Evolutionary conservation across 352 stramenopile genomes (phyloP), one percentile per base, ranked within the genome.

Genomic region (Phytopythium montanum): DNA sequence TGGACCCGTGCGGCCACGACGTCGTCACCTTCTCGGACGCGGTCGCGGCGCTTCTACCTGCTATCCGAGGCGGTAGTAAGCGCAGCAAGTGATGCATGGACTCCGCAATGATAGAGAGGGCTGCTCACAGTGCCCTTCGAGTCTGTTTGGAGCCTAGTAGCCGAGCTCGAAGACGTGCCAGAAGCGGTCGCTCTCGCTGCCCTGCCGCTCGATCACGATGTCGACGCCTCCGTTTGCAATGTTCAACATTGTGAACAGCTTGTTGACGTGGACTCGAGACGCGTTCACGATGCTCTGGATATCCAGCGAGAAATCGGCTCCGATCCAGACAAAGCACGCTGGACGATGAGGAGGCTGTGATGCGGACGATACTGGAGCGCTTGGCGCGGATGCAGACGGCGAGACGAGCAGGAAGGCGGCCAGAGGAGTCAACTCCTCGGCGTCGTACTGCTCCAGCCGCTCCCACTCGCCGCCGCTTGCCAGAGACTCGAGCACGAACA

Each of bases 21-120:
- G 68, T 80, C n/a, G 66, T 94, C 50, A 94, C 80, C 5, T 95
- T 92, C 61, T 89, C 78, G 7, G 81, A 93, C 48, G 68, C 73
- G 49, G 73, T 62, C 36, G 73, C 62, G 42, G 68, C 61, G 16
- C 64, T 81, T 34, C 54, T 81, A 57, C 59, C 50, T 5, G 70
- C 76, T 29, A 77, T 81, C 19, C 70, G 73, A 2, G 51, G 60
- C 12, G 31, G 13, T 29, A 53, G n/a, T 19, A 60, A 52, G 39
- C 38, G 29, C 3, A 25, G 39, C 36, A 51, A 38, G 33, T 31
- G 39, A 21, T 26, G 9, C 41, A 25, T 48, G n/a, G n/a, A n/a
- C n/a, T n/a, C n/a, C 41, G 3, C 25, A 36, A 21, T 57, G 2
- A 29, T 48, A 56, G 48, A 61, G 55, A 31, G 7, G 41, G n/a